A percentile compares a stretch with the other conserved stretches of the same genome.
Evolutionary conservation across 1,284 basidiomycete genomes (phyloP).

Genomic region (Trametes polyzona): DNA sequence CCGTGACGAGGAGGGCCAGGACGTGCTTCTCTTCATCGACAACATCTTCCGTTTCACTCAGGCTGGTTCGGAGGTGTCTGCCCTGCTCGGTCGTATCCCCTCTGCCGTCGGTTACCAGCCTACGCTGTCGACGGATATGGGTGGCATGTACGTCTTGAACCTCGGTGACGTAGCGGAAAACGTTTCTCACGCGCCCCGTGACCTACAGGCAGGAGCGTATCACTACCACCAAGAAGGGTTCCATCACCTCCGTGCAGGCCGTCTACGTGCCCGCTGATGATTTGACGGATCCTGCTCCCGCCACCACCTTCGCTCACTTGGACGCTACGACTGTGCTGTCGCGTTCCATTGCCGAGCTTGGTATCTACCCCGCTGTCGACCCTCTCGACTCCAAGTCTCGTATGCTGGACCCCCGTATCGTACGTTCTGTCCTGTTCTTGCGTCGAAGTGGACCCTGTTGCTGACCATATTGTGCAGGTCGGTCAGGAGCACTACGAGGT

Average conservation of each 20-base stretch:
- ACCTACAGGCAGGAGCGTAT: slow-evolving; percentile 89
- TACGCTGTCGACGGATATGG: slow-evolving; percentile 99
- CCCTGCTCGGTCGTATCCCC: slow-evolving; percentile 98
- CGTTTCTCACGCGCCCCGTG: slow-evolving; percentile 1
- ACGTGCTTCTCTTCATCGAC: slow-evolving; percentile 99
- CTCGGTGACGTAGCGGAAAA: slow-evolving; percentile 2
- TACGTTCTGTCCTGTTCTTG: slow-evolving; percentile 33
- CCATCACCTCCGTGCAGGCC: slow-evolving; percentile 99
- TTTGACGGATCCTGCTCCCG: slow-evolving; percentile 99
- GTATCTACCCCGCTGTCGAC: slow-evolving; percentile 99
- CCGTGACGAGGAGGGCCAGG: slow-evolving; percentile 99
- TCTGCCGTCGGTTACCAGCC: slow-evolving; percentile 99
- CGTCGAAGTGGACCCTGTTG: no score
- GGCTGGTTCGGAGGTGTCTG: slow-evolving; percentile 99
- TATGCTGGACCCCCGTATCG: slow-evolving; percentile 99
- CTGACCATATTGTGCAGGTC: slow-evolving; percentile 47
- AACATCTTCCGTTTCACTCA: slow-evolving; percentile 99
- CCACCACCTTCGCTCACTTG: slow-evolving; percentile 99
- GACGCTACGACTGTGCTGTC: slow-evolving; percentile 99
- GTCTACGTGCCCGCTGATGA: slow-evolving; percentile 99
- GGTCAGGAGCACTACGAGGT: slow-evolving; percentile 93
- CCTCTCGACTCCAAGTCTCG: slow-evolving; percentile 99
- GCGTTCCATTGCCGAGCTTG: slow-evolving; percentile 98
- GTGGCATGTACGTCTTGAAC: slow-evolving; percentile 84
- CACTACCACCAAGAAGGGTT: slow-evolving; percentile 99